phyloP scores from a whole-genome alignment of 2,329 filamentous ascomycete genomes.

The Sclerotinia nivalis region DNA sequence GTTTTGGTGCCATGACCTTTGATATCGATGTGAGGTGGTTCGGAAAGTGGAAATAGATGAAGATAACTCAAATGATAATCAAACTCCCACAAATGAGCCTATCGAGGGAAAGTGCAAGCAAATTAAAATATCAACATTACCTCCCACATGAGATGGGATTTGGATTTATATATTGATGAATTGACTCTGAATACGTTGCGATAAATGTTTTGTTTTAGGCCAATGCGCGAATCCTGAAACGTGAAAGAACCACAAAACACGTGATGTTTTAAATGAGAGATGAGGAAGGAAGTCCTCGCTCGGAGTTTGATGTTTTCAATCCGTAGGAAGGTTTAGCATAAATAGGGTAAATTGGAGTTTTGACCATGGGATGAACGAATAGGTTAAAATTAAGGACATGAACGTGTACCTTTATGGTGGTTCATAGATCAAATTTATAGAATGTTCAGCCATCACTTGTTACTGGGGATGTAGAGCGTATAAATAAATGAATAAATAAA shows the following conservation, averaged over 20 bases:
- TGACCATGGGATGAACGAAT: neutral
- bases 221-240: conserved; percentile 34
- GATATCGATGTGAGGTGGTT: neutral
- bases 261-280: conserved; percentile 15
- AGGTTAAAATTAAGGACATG: neutral
- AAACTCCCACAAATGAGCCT: neutral
- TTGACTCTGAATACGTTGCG: conserved; percentile 24
- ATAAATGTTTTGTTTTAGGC: conserved; percentile 24
- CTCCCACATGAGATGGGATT: neutral
- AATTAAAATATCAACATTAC: neutral
- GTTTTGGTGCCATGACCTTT: conserved; percentile 28
- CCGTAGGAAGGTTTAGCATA: conserved; percentile 7
- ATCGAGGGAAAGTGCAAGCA: neutral
- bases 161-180: neutral
- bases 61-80: neutral
- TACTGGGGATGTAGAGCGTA: neutral
- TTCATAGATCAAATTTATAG: neutral
- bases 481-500: conserved; percentile 5
- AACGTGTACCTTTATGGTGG: neutral
- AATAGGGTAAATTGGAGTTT: conserved; percentile 11
- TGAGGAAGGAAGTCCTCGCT: neutral
- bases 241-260: conserved; percentile 18
- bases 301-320: conserved; percentile 2
- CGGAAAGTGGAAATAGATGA: neutral
- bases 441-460: neutral